A percentile compares a stretch with the other conserved stretches of the same genome.
Conservation (phyloP, 1,284 basidiomycete species). For the Tilletia indica region DNA sequence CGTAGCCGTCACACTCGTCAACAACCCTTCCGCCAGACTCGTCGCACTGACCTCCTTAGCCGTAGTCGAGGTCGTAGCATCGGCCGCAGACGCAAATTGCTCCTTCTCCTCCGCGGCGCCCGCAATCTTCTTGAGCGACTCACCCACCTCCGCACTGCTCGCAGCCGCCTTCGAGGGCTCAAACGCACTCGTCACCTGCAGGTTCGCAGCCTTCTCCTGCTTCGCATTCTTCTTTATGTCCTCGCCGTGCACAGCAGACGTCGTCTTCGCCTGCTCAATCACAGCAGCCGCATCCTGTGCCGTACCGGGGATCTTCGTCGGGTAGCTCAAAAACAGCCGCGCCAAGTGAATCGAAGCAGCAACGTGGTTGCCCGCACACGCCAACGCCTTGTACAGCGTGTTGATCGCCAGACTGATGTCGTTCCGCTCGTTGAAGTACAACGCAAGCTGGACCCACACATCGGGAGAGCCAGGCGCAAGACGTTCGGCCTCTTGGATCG, state of each 20-base stretch:
- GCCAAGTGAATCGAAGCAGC: constrained; percentile 51
- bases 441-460: constrained; percentile 78
- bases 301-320: constrained; percentile 33
- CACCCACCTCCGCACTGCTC: constrained; percentile 9
- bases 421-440: constrained; percentile 33
- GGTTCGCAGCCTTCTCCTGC: not conserved
- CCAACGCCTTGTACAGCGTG: constrained; percentile 53
- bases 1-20: constrained; percentile 40
- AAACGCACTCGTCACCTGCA: not conserved
- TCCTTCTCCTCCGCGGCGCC: not conserved
- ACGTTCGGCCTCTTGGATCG: constrained; percentile 92
- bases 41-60: constrained; percentile 39
- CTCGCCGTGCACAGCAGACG: not conserved
- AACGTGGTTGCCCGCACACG: constrained; percentile 41
- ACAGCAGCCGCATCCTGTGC: constrained; percentile 16
- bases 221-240: not conserved
- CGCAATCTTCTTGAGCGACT: constrained; percentile 10
- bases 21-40: constrained; percentile 47
- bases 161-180: constrained; percentile 14
- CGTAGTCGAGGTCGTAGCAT: constrained; percentile 31
- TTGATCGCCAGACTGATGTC: constrained; percentile 38
- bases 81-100: constrained; percentile 28
- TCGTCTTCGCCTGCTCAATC: constrained; percentile 11
- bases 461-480: constrained; percentile 79
- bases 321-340: constrained; percentile 40